Conservation (phyloP, 495 filamentous ascomycete genomes). For the Tuber melanosporum region DNA sequence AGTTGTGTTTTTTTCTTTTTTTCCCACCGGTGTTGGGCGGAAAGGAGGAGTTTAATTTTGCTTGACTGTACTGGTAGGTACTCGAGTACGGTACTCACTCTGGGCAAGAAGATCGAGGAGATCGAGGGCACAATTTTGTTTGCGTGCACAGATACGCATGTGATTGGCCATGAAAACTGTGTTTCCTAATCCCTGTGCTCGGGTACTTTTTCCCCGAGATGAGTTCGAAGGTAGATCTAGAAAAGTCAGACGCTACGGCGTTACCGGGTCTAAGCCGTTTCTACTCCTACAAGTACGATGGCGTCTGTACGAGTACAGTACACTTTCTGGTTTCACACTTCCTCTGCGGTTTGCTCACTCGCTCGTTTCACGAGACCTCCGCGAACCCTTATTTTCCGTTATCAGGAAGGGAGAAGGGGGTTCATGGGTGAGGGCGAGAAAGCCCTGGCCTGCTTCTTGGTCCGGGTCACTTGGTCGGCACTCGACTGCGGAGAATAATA, state of each 20-base stretch:
- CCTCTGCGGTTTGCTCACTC: neutral
- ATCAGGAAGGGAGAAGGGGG: neutral
- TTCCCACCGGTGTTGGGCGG: neutral
- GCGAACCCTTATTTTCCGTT: neutral
- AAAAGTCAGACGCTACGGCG: neutral
- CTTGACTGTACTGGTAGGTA: neutral
- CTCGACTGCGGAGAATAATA: neutral
- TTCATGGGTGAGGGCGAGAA: neutral
- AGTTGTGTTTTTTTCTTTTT: neutral
- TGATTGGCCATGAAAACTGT: too few species aligned
- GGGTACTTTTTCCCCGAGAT: too few species aligned
- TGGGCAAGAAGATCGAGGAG: too few species aligned
- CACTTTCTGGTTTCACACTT: neutral
- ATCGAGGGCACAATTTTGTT: too few species aligned
- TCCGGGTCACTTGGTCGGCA: neutral
- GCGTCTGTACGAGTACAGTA: neutral
- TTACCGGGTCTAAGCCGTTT: neutral
- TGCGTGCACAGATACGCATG: too few species aligned
- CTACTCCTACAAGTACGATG: neutral
- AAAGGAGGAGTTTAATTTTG: neutral
- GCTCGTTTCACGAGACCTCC: neutral
- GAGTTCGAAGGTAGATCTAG: neutral
- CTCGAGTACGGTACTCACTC: too few species aligned
- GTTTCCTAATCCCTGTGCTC: too few species aligned
- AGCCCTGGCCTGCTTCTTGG: neutral